A percentile compares a stretch with the other conserved stretches of the same genome.
These are phyloP conservation scores for Ceratocystis cubensis DNA, from an alignment of 2,329 filamentous ascomycete species.

Conservation along the genomic window DNA sequence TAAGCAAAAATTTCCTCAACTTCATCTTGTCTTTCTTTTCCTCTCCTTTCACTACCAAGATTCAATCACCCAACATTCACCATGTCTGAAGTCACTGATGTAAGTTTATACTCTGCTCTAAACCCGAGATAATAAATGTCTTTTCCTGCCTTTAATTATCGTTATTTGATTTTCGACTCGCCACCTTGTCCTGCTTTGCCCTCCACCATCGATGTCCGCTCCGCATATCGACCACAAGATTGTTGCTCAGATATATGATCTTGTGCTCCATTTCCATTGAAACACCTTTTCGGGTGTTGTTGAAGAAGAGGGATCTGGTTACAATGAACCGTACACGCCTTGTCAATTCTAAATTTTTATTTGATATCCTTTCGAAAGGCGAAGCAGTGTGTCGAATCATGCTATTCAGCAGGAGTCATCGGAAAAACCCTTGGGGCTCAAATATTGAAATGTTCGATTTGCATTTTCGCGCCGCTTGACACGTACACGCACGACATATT, in stretches of 20 bases:
- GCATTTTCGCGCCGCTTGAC: too few species aligned
- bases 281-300: background rate
- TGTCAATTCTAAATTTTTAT: background rate
- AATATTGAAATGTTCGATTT: too few species aligned
- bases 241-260: background rate
- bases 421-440: too few species aligned
- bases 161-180: background rate
- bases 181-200: background rate
- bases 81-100: constrained; percentile 42
- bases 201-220: background rate
- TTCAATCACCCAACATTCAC: constrained; percentile 33
- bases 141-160: background rate
- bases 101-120: constrained; percentile 31
- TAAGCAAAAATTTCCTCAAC: constrained; percentile 22
- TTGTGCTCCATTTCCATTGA: background rate
- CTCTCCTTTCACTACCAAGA: constrained; percentile 25
- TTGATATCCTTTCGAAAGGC: background rate
- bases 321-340: background rate
- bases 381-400: background rate
- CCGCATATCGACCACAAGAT: constrained; percentile 1
- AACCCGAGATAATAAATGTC: background rate
- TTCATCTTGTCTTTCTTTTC: constrained; percentile 24
- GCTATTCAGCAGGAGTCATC: too few species aligned
- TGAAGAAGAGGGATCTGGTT: background rate
- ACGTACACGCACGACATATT: too few species aligned